Conservation (phyloP, 768 basidiomycete species). For the Lentinus tigrinus region DNA sequence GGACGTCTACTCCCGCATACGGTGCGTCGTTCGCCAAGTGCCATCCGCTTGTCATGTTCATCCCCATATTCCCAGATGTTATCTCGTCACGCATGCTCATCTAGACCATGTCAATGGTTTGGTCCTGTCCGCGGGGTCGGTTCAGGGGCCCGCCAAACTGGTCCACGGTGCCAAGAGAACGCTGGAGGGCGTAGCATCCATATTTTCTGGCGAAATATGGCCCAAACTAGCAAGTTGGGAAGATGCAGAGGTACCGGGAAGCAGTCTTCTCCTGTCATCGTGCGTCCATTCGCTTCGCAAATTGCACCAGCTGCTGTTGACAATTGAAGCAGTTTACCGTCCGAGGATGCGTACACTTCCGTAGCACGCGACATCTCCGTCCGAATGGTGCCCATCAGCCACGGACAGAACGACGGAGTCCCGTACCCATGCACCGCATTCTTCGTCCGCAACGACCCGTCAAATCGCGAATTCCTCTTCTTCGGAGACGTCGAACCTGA, state of each 20-base stretch:
- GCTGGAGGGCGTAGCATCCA: conserved; percentile 63
- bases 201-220: conserved; percentile 83
- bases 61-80: conserved; percentile 51
- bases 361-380: conserved; percentile 60
- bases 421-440: conserved; percentile 80
- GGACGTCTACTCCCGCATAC: conserved; percentile 47
- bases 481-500: conserved; percentile 96
- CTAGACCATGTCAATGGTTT: conserved; percentile 87
- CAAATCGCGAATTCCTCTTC: conserved; percentile 76
- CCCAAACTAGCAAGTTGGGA: conserved; percentile 80
- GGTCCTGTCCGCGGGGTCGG: conserved; percentile 79
- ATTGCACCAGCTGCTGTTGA: conserved; percentile 9
- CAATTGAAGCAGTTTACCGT: conserved; percentile 40
- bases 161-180: conserved; percentile 61
- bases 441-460: conserved; percentile 71
- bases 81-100: conserved; percentile 86
- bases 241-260: conserved; percentile 58
- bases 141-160: conserved; percentile 58
- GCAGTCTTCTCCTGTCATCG: conserved; percentile 64
- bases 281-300: conserved; percentile 33
- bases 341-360: conserved; percentile 51
- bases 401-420: conserved; percentile 58
- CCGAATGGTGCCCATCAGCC: conserved; percentile 66
- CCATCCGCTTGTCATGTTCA: background rate
- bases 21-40: conserved; percentile 12